Evolutionary conservation across 2,329 filamentous ascomycete genomes (phyloP), one percentile per base, ranked within the genome.

Genomic region (Colletotrichum sp.): DNA sequence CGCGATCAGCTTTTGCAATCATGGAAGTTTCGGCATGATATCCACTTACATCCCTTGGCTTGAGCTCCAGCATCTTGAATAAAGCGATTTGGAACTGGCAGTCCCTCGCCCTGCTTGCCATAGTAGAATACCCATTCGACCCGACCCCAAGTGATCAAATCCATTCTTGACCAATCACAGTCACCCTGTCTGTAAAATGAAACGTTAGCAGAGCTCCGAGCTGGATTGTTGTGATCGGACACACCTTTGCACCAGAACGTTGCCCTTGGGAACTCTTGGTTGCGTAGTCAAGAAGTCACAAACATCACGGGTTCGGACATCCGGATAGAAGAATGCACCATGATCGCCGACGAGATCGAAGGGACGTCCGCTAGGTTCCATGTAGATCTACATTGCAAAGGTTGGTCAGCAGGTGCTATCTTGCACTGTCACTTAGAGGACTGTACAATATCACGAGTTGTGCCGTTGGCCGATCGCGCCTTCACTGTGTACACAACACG

Each of bases 161-260:
- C 55, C 55, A 58, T 58, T 58, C 21, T 58, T 18, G 21, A 58
- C 55, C 55, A 58, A 1, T 58, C 26, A 10, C 55, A 58, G 16
- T 58, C 55, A 9, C 55, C 55, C 2, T 28, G 55, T 15, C 55
- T 48, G 38, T 26, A 26, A 16, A 0, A 58, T 9, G 3, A 8
- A 16, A 5, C 5, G 0, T 58, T 18, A 58, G 55, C 55, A 26
- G 1, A 58, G 26, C 5, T 24, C 8, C 3, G 55, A 1, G 7
- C 1, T 9, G 10, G 21, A 15, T 12, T 7, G 0, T 57, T 2
- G 5, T 1, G 21, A 57, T 15, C 12, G 0, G 1, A 15, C 10
- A 58, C 13, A 58, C 55, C 55, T 58, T 28, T 24, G 55, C 55
- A 58, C 21, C 26, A 58, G 2, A 58, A 58, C 26, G 4, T 28